phyloP scores from a whole-genome alignment of 148 eudicot genomes.

The Vaccinium vitisidaea region DNA sequence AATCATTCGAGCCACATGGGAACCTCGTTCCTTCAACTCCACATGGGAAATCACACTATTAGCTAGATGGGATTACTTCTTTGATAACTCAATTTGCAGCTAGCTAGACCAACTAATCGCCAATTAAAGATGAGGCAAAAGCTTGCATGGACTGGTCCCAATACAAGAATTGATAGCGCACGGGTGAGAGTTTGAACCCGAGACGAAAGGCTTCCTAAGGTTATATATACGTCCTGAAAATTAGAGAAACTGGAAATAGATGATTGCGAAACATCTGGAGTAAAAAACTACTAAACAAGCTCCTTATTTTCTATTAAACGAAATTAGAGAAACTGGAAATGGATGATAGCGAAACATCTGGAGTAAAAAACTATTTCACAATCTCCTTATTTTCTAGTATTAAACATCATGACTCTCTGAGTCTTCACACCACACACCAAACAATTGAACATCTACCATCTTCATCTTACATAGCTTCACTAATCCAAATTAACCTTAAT shows the following conservation, averaged over 20 bases:
- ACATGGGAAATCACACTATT: background rate
- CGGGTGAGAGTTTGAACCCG: too few relatives aligned
- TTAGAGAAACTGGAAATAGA: background rate
- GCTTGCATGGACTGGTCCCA: too few relatives aligned
- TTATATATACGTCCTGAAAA: too few relatives aligned
- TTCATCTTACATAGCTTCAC: background rate
- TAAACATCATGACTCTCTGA: background rate
- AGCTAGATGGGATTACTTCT: background rate
- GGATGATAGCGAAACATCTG: too few relatives aligned
- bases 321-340: background rate
- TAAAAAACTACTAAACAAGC: too few relatives aligned
- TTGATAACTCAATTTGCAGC: too few relatives aligned
- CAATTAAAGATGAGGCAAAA: too few relatives aligned
- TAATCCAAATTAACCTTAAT: background rate
- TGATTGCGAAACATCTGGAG: too few relatives aligned
- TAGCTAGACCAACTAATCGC: too few relatives aligned
- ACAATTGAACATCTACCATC: background rate
- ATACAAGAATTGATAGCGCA: too few relatives aligned
- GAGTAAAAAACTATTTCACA: background rate
- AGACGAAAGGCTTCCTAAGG: too few relatives aligned
- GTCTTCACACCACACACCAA: background rate
- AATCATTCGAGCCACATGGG: too few relatives aligned
- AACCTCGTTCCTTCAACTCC: background rate
- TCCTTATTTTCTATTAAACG: background rate
- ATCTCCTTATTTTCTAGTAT: background rate